These are phyloP conservation scores for Penicillium sp. DNA, from an alignment of 2,329 filamentous ascomycete genomes.

Conservation along the genomic window DNA sequence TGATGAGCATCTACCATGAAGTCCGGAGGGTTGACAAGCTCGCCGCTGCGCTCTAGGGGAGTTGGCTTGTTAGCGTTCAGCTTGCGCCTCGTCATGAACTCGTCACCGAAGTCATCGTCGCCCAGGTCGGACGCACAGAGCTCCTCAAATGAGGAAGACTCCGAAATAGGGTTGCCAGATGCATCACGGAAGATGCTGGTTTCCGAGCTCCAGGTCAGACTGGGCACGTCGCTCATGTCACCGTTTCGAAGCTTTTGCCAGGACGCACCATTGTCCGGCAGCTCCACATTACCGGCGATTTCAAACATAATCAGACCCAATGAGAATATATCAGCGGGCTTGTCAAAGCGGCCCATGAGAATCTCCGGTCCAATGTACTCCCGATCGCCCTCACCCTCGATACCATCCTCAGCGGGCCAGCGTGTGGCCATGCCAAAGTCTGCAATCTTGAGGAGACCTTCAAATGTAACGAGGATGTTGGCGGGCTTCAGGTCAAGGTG, in stretches of 20 bases:
- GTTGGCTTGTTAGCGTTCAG: constrained; percentile 23
- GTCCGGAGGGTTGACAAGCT: constrained; percentile 64
- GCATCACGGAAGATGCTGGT: constrained; percentile 69
- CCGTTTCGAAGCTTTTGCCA: constrained; percentile 88
- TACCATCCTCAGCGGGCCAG: constrained; percentile 69
- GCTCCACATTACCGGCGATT: constrained; percentile 85
- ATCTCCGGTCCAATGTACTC: constrained; percentile 96
- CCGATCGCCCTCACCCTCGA: constrained; percentile 89
- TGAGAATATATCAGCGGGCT: constrained; percentile 88
- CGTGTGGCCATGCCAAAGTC: constrained; percentile 68
- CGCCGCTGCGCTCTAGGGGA: constrained; percentile 45
- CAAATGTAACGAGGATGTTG: constrained; percentile 61
- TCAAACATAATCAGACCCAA: constrained; percentile 92
- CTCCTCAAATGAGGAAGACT: constrained; percentile 42
- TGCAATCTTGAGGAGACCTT: constrained; percentile 61
- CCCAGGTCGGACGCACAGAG: constrained; percentile 42
- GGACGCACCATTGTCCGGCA: constrained; percentile 85
- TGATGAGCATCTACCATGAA: constrained; percentile 83
- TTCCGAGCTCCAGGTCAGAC: constrained; percentile 72
- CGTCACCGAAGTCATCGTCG: constrained; percentile 42
- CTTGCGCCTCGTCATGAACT: constrained; percentile 29
- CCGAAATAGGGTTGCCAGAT: constrained; percentile 60
- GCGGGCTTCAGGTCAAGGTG: constrained; percentile 63
- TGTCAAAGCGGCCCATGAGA: constrained; percentile 77
- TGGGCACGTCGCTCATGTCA: constrained; percentile 82